Evolutionary conservation across 768 basidiomycete species (phyloP), one percentile per base, ranked within the genome.

Genomic region (Exidia glandulosa): DNA sequence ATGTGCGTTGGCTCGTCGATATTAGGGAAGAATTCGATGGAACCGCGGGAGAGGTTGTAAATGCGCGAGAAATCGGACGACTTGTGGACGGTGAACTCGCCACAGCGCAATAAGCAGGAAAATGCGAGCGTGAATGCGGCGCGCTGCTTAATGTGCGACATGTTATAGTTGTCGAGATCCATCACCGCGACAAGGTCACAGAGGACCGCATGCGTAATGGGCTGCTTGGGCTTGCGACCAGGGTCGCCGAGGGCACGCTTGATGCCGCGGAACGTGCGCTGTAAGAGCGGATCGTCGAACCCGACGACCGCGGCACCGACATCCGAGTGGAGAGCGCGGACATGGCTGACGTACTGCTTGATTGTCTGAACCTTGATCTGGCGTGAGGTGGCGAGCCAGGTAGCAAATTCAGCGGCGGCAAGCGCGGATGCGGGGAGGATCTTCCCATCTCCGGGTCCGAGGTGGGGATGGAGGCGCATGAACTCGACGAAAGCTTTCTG

Each of bases 401-500:
- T 34, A 9, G 71, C 58, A 69, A 66, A 73, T 25, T 67, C 60
- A 3, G 66, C 41, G 33, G 48, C 25, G 2, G 61, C 57, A 7
- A 32, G 23, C 36, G 59, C 23, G 7, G 57, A 59, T 5, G 62
- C 63, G 9, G 63, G 63, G 27, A 63, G 48, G 31, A 63, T 6
- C 2, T 41, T 25, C 4, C 61, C 61, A 31, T 62, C 56, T 13
- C 34, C 34, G 34, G 34, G 34, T 36, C 7, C 34, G 34, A 36
- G 16, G 34, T 36, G 34, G 7, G 34, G 34, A 16, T 36, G 34
- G 7, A 36, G 34, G 7, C 34, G 32, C 57, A 64, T 57, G 58
- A 69, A 73, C 32, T 72, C 62, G 57, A 72, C 55, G 64, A 69
- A 75, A 1, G 66, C 71, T 2, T 62, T 56, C 56, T 74, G 72